Base-by-base conservation (phyloP, 257 asterid species). In the Solanum sitiens region DNA sequence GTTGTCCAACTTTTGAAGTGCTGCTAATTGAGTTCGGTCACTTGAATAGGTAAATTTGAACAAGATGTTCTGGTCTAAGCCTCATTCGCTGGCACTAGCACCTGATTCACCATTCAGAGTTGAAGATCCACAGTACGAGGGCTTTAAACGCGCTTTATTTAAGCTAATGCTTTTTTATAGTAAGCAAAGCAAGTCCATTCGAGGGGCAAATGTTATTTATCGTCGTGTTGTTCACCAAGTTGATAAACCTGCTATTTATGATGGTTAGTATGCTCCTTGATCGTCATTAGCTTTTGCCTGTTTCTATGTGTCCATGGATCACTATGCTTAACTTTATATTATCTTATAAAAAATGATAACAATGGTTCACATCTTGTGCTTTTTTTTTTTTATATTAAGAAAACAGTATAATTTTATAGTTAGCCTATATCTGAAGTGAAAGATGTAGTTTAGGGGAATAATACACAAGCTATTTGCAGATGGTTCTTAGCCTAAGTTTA, bases 11-110 rank as follows among this genome's bases (percentile, higher is more conserved):
- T 59, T 88, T 85, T 33, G 67, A 59, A 71, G 2, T n/a, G 23
- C 67, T 79, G 42, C 63, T 79, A 50, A 42, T 59, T 45, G 67
- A 9, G 12, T 86, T 18, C 37, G 44, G n/a, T 71, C 40, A 20
- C 73, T 86, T 77, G 32, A 37, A 87, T 83, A 95, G 98, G 98
- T 92, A 90, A 96, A 93, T 88, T 91, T 93, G 90, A 93, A 95
- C 89, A 95, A 94, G 94, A 92, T 97, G 98, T 95, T 95, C 89
- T 95, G 98, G 98, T 92, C 98, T 63, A 96, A 95, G 90, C 99
- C 99, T 79, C 87, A 91, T 67, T 95, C 99, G 67, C 91, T 97
- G 93, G 98, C 97, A 8, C 89, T 97, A 92, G 92, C 96, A 30
- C 85, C 87, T 88, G 96, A 92, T 91, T 97, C 99, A 16, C 95